phyloP scores from a whole-genome alignment of 2,329 filamentous ascomycete genomes.

The Camptophora hylomeconis region DNA sequence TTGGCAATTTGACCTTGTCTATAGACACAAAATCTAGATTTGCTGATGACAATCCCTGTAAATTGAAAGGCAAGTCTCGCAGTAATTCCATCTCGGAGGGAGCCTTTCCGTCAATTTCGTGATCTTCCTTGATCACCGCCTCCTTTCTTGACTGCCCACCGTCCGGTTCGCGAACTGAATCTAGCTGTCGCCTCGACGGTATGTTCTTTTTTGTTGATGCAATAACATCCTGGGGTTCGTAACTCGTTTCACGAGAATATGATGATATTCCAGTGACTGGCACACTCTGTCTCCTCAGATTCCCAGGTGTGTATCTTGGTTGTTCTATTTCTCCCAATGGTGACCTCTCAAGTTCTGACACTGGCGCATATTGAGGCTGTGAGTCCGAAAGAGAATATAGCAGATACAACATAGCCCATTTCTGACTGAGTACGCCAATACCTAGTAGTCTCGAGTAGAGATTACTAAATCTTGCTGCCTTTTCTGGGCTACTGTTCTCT shows the following conservation, averaged over 20 bases:
- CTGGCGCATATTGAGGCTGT: too few species aligned
- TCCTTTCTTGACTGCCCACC: too few species aligned
- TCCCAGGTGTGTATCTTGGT: too few species aligned
- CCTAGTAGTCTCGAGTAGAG: slow-evolving; percentile 79
- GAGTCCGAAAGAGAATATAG: slow-evolving; percentile 72
- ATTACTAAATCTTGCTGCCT: slow-evolving; percentile 76
- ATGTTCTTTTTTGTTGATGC: too few species aligned
- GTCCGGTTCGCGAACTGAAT: too few species aligned
- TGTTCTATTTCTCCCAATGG: too few species aligned
- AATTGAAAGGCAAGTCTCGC: slow-evolving; percentile 76
- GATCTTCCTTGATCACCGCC: slow-evolving; percentile 4
- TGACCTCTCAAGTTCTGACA: too few species aligned
- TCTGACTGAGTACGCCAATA: slow-evolving; percentile 85
- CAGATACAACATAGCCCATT: slow-evolving; percentile 92
- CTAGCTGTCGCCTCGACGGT: too few species aligned
- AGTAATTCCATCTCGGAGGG: slow-evolving; percentile 55
- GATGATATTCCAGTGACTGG: too few species aligned
- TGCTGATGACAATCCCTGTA: slow-evolving; percentile 82
- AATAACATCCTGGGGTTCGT: too few species aligned
- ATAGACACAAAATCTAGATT: slow-evolving; percentile 63
- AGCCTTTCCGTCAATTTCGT: slow-evolving; percentile 37
- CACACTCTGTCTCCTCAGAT: too few species aligned
- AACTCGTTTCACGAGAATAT: too few species aligned
- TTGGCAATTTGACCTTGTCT: slow-evolving; percentile 60
- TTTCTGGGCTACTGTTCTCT: slow-evolving; percentile 57